These are phyloP conservation scores for Colletotrichum coccodes DNA, from an alignment of 2,329 filamentous ascomycete species.

Conservation along the genomic window DNA sequence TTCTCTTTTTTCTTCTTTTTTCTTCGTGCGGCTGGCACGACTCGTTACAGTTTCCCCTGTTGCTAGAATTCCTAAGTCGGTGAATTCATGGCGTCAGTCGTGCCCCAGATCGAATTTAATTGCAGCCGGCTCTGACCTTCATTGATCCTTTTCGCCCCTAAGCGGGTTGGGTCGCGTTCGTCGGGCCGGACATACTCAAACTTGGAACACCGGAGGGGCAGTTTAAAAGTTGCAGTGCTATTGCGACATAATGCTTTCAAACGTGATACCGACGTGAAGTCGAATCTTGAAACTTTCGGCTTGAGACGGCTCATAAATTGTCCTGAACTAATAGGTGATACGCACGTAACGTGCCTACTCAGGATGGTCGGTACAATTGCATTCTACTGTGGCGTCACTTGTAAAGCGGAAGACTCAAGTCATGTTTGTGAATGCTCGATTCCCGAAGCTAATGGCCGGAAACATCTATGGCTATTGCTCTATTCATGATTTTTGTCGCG, in stretches of 20 bases:
- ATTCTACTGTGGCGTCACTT: too few species aligned
- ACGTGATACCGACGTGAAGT: too few species aligned
- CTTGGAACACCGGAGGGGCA: too few species aligned
- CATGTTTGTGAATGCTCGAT: constrained; percentile 1
- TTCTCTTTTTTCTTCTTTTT: constrained; percentile 61
- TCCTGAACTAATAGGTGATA: too few species aligned
- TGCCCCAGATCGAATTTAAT: constrained; percentile 83
- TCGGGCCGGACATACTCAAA: constrained; percentile 55
- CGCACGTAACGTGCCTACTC: too few species aligned
- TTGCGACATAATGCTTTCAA: too few species aligned
- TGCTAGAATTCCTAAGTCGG: constrained; percentile 74
- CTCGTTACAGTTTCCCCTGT: constrained; percentile 75
- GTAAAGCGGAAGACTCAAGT: too few species aligned
- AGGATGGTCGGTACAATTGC: too few species aligned
- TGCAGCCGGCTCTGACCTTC: constrained; percentile 70
- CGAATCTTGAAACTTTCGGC: too few species aligned
- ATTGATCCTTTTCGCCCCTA: constrained; percentile 8
- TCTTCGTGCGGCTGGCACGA: constrained; percentile 83
- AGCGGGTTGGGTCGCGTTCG: constrained; percentile 36
- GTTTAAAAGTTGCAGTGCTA: not conserved
- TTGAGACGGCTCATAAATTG: too few species aligned
- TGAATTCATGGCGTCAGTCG: constrained; percentile 77
- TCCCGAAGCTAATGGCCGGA: not conserved
- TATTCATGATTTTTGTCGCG: constrained; percentile 30
- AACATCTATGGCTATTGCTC: constrained; percentile 27